phyloP scores from a whole-genome alignment of 352 stramenopile species.

The Pythium vanterpoolii region DNA sequence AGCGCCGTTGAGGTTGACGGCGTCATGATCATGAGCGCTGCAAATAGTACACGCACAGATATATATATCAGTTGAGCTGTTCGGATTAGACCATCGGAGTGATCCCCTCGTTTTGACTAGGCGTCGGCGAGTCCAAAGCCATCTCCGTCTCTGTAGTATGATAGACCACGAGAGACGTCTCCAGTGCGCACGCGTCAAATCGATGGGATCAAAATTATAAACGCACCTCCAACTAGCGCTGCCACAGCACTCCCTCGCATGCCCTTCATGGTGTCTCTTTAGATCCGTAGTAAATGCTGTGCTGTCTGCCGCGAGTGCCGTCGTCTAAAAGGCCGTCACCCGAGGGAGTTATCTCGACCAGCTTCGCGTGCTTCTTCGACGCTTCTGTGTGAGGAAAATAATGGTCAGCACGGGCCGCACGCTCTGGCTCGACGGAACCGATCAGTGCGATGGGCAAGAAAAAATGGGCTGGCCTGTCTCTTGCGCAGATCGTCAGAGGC shows the following conservation, averaged over 20 bases:
- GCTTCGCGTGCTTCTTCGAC: not conserved
- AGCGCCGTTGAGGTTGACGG: not conserved
- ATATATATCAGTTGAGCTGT: not conserved
- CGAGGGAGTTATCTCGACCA: not conserved
- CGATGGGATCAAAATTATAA: not conserved
- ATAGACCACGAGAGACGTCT: too few species aligned
- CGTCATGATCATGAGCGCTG: constrained; percentile 8
- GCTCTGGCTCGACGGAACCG: constrained; percentile 11
- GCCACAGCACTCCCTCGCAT: constrained; percentile 8
- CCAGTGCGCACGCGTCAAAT: not conserved
- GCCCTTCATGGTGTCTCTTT: constrained; percentile 12
- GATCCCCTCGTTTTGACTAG: not conserved
- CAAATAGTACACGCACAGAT: not conserved
- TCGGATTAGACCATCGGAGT: not conserved
- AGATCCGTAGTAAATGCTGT: not conserved
- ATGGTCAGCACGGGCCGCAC: not conserved
- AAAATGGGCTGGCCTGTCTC: not conserved
- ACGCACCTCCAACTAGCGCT: constrained; percentile 16
- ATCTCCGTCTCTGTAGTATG: too few species aligned
- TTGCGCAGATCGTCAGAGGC: not conserved
- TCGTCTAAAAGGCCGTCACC: not conserved
- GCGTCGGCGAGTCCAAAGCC: not conserved
- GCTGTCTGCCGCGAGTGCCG: not conserved
- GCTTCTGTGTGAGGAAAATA: constrained; percentile 1
- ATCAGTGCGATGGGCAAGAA: too few species aligned